These are phyloP conservation scores for Leccinellum luteum DNA, from an alignment of 768 basidiomycete species.

Conservation along the genomic window DNA sequence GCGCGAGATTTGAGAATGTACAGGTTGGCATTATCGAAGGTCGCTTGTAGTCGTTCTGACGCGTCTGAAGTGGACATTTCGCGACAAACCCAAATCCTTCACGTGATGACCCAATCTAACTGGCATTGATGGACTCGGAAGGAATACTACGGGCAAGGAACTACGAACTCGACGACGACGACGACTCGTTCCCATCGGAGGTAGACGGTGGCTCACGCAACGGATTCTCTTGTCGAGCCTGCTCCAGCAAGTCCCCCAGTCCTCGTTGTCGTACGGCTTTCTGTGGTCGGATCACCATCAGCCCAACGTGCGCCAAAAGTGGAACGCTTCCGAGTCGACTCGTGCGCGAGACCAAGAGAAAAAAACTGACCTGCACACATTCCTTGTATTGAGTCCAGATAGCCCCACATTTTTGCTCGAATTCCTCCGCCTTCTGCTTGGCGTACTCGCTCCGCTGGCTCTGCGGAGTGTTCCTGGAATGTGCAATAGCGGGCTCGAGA, in stretches of 20 bases:
- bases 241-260: constrained; percentile 69
- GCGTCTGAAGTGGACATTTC: constrained; percentile 21
- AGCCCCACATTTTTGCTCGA: constrained; percentile 80
- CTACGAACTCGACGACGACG: constrained; percentile 8
- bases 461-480: constrained; percentile 36
- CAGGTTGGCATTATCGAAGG: constrained; percentile 25
- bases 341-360: neutral
- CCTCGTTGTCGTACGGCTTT: constrained; percentile 78
- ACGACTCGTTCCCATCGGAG: constrained; percentile 8
- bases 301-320: neutral
- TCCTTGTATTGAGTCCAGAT: constrained; percentile 77
- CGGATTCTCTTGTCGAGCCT: constrained; percentile 80
- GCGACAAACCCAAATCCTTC: neutral
- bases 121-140: too few species aligned
- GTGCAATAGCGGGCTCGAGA: constrained; percentile 70
- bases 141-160: too few species aligned
- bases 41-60: constrained; percentile 25
- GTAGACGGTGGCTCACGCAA: constrained; percentile 53
- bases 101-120: too few species aligned
- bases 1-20: constrained; percentile 22
- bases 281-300: constrained; percentile 36
- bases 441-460: constrained; percentile 59
- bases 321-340: neutral
- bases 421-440: constrained; percentile 81
- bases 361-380: constrained; percentile 73